Evolutionary conservation across 1,139 yeast species (phyloP), one percentile per base, ranked within the genome.

Genomic region (Blastobotrys apis): DNA sequence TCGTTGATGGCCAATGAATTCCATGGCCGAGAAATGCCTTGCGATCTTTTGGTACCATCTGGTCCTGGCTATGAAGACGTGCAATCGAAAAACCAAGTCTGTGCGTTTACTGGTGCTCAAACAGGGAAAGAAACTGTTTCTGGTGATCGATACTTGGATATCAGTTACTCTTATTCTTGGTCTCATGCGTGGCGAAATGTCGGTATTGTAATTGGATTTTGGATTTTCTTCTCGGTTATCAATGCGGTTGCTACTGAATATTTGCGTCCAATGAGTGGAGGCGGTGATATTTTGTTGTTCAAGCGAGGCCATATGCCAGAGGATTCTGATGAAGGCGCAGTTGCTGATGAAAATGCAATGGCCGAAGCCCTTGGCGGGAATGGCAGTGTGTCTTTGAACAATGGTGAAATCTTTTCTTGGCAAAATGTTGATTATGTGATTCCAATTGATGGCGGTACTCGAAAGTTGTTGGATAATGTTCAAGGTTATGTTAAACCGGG

Each of bases 401-500:
- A 26, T 13, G 10, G 15, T 19, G 62, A 35, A 22, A 30, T 66
- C 23, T 68, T 72, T 56, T 64, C 69, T 43, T 73, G 77, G 77
- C 62, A 66, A 49, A 51, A 71, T 50, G 62, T 72, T 47, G 61
- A 67, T 41, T 68, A 68, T 50, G 65, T 64, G 21, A 64, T 62
- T 48, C 68, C 65, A 27, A 60, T 60, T 42, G 62, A 63, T 40
- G 62, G 67, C 35, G 64, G 63, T 78, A 81, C 83, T 83, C 50
- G 81, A 75, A 68, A 69, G 53, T 62, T 78, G 39, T 64, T 81
- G 51, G 74, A 77, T 49, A 70, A 75, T 57, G 75, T 81, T 41
- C 78, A 77, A 51, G 87, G 86, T 33, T 81, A 71, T 60, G 80
- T 80, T 55, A 74, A 77, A 51, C 84, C 85, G 13, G 85, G 85